Evolutionary conservation across 2,329 filamentous ascomycete genomes (phyloP).

Genomic region (Fusarium nurragi): DNA sequence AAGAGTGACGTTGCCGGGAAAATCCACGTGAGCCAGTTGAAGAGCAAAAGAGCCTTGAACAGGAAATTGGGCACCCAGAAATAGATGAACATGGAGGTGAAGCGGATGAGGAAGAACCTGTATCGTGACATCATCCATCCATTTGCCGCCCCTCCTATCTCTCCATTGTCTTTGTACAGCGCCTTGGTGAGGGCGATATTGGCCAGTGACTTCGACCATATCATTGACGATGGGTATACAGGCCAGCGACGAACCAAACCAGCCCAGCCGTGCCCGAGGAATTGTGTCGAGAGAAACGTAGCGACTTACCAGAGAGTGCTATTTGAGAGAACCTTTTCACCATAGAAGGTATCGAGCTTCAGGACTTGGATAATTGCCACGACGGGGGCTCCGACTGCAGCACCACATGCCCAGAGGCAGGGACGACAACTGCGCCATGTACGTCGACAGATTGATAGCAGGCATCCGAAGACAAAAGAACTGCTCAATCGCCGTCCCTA

Average conservation of each 20-base stretch:
- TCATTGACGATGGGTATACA: conserved; percentile 58
- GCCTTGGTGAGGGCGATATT: conserved; percentile 55
- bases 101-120: conserved; percentile 56
- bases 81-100: conserved; percentile 59
- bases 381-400: conserved; percentile 53
- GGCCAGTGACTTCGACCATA: conserved; percentile 61
- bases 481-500: conserved; percentile 41
- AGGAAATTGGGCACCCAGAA: conserved; percentile 63
- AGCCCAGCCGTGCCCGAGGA: conserved; percentile 63
- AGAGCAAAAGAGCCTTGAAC: conserved; percentile 56
- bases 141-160: conserved; percentile 35
- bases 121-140: conserved; percentile 41
- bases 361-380: conserved; percentile 58
- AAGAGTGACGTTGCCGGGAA: conserved; percentile 52
- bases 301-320: conserved; percentile 57
- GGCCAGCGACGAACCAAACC: conserved; percentile 58
- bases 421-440: conserved; percentile 54
- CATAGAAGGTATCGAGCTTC: conserved; percentile 56
- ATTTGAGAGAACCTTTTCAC: conserved; percentile 49
- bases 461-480: conserved; percentile 56
- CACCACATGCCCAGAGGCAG: conserved; percentile 50
- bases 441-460: conserved; percentile 52
- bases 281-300: conserved; percentile 58
- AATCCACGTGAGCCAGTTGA: conserved; percentile 64
- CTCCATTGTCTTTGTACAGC: conserved; percentile 25